Conservation (phyloP, 1,284 basidiomycete species). For the Tetrapyrgos nigripes region DNA sequence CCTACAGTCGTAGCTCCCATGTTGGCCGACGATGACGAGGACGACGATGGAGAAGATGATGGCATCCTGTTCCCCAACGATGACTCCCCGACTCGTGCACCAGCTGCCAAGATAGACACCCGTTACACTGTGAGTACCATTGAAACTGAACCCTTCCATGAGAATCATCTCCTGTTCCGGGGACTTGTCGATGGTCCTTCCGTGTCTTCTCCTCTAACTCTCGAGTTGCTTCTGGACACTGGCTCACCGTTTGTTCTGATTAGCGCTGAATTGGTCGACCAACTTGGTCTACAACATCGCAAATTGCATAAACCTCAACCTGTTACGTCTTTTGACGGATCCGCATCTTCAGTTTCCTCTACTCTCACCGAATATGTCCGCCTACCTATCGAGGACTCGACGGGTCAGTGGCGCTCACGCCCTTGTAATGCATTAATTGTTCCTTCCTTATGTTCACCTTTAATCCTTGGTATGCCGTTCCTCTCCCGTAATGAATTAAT, state of each 20-base stretch:
- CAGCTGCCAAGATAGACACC: not conserved
- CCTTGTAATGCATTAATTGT: not conserved
- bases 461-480: conserved; percentile 36
- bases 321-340: too few relatives aligned
- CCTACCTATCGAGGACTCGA: not conserved
- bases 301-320: not conserved
- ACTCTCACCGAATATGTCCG: too few relatives aligned
- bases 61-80: not conserved
- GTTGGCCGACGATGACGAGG: not conserved
- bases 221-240: not conserved
- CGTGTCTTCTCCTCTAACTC: too few relatives aligned
- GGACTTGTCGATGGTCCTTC: not conserved
- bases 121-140: not conserved
- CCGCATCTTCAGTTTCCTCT: too few relatives aligned
- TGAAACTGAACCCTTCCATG: not conserved
- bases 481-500: conserved; percentile 28
- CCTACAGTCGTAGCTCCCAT: not conserved
- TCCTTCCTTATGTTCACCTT: conserved; percentile 6
- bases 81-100: not conserved
- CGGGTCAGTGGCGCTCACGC: not conserved
- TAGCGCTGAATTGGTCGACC: not conserved
- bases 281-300: not conserved
- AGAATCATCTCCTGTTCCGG: not conserved
- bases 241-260: not conserved
- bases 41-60: not conserved